Conservation (phyloP, 1,284 basidiomycete species). For the Pulchroboletus neoregius region DNA sequence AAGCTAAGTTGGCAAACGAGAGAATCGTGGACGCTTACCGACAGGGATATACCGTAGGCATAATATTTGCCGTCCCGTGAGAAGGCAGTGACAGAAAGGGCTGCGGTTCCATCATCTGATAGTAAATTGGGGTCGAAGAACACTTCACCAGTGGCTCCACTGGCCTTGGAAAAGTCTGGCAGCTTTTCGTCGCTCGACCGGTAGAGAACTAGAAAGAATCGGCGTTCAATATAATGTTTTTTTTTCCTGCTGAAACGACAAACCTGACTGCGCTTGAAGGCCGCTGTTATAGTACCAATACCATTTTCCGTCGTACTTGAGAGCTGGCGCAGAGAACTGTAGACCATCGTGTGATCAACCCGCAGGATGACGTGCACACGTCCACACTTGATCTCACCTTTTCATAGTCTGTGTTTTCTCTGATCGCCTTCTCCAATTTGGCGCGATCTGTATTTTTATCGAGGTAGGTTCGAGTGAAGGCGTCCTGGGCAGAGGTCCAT, state of each 20-base stretch:
- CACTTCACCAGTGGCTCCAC: conserved; percentile 52
- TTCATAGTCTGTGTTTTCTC: conserved; percentile 63
- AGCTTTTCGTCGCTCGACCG: conserved; percentile 55
- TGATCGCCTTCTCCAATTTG: conserved; percentile 57
- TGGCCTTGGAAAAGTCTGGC: conserved; percentile 48
- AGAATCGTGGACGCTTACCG: conserved; percentile 39
- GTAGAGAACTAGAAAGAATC: conserved; percentile 49
- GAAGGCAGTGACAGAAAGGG: conserved; percentile 56
- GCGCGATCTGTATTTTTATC: conserved; percentile 56
- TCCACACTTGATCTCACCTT: conserved; percentile 45
- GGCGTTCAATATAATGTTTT: neutral
- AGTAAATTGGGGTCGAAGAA: conserved; percentile 80
- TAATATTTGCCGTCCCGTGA: conserved; percentile 67
- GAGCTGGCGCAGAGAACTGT: conserved; percentile 58
- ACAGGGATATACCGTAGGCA: conserved; percentile 74
- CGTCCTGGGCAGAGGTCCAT: conserved; percentile 63
- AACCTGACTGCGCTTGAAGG: conserved; percentile 61
- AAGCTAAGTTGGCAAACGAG: conserved; percentile 1
- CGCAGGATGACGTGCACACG: neutral
- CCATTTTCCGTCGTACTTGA: conserved; percentile 66
- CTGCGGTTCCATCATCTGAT: conserved; percentile 69
- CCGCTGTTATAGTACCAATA: conserved; percentile 78
- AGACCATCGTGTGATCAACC: conserved; percentile 4
- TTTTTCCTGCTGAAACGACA: conserved; percentile 13
- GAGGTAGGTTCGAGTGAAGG: conserved; percentile 57